phyloP scores from a whole-genome alignment of 2,329 filamentous ascomycete genomes.

The Hymenoscyphus repandus region DNA sequence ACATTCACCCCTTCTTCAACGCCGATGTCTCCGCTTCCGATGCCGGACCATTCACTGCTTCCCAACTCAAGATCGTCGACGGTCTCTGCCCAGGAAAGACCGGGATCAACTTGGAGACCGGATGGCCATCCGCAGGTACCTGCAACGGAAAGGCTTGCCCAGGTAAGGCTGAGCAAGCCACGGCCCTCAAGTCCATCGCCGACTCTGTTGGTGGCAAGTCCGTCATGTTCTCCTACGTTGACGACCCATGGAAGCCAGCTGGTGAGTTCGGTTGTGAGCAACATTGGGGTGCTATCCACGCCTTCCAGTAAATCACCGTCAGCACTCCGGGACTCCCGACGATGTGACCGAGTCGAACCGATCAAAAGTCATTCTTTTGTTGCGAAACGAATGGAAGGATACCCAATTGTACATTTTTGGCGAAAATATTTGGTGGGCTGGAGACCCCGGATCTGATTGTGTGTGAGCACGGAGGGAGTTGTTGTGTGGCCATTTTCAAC shows the following conservation, averaged over 20 bases:
- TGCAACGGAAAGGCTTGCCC: constrained; percentile 71
- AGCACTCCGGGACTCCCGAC: too few species aligned
- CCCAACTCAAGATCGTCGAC: constrained; percentile 68
- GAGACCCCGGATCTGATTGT: too few species aligned
- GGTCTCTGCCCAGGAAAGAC: constrained; percentile 65
- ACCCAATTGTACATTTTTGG: too few species aligned
- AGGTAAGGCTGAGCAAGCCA: constrained; percentile 59
- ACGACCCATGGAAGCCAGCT: constrained; percentile 77
- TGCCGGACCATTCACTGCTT: constrained; percentile 71
- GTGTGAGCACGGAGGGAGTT: too few species aligned
- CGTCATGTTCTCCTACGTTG: constrained; percentile 75
- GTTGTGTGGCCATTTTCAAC: too few species aligned
- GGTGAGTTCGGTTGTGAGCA: constrained; percentile 71
- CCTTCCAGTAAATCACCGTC: constrained; percentile 12
- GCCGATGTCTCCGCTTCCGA: constrained; percentile 51
- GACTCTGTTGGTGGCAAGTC: constrained; percentile 59
- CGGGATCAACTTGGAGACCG: constrained; percentile 81
- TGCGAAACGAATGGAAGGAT: background rate
- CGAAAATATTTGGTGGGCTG: too few species aligned
- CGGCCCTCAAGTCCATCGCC: constrained; percentile 68
- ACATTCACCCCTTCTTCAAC: constrained; percentile 97
- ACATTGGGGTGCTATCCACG: constrained; percentile 58
- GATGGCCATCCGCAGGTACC: constrained; percentile 71
- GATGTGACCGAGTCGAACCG: too few species aligned
- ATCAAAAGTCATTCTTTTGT: background rate